These are phyloP conservation scores for Miamiensis avidus DNA, from an alignment of 169 alveolate genomes.

Conservation along the genomic window DNA sequence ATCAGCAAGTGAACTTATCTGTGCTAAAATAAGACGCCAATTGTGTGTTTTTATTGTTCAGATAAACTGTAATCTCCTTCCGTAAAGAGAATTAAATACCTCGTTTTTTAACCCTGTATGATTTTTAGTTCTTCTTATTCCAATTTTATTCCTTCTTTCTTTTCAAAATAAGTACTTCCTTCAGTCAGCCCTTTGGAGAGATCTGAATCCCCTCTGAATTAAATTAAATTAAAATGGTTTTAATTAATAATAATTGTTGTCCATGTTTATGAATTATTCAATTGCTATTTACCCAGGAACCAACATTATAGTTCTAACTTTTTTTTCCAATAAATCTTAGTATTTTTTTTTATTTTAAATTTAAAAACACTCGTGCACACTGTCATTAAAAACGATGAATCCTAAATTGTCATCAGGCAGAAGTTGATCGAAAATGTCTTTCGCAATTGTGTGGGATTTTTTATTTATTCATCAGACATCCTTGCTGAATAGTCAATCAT, in stretches of 20 bases:
- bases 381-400: constrained; percentile 32
- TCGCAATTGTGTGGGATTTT: constrained; percentile 30
- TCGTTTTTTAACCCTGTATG: background rate
- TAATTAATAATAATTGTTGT: no score
- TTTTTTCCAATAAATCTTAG: constrained; percentile 29
- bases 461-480: constrained; percentile 40
- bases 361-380: constrained; percentile 33
- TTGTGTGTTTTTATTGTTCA: background rate
- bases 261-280: no score
- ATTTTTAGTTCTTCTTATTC: background rate
- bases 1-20: background rate
- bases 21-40: background rate
- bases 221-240: no score
- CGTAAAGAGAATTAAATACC: background rate
- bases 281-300: constrained; percentile 32
- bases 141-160: no score
- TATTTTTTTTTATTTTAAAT: constrained; percentile 20
- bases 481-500: constrained; percentile 41
- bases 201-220: background rate
- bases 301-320: constrained; percentile 12
- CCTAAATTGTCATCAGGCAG: constrained; percentile 32
- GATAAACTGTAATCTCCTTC: background rate
- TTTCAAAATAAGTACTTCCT: background rate
- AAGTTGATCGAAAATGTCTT: constrained; percentile 15
- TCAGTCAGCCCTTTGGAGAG: background rate